These are phyloP conservation scores for Cicer pinnatifidum DNA, from an alignment of 306 rosid genomes.

Conservation along the genomic window DNA sequence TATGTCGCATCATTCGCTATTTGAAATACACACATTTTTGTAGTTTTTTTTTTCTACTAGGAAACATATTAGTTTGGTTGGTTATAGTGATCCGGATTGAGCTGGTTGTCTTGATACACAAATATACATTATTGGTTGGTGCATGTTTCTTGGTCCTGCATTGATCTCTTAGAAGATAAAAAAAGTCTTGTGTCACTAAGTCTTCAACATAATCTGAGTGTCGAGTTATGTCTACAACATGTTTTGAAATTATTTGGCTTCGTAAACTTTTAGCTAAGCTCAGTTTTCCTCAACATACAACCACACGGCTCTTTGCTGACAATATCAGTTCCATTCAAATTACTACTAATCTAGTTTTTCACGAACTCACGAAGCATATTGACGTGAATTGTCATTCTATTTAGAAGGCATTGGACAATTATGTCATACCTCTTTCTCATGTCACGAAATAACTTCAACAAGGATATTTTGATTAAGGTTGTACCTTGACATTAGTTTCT, in stretches of 20 bases:
- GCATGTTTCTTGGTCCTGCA: not conserved
- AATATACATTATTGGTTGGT: not conserved
- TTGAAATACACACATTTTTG: too few species aligned
- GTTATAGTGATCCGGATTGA: not conserved
- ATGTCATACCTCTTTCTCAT: not conserved
- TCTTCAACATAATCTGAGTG: not conserved
- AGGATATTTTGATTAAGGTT: not conserved
- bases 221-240: not conserved
- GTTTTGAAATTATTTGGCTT: not conserved
- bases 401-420: not conserved
- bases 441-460: not conserved
- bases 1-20: not conserved
- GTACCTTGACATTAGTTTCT: not conserved
- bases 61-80: not conserved
- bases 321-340: not conserved
- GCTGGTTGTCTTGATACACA: not conserved
- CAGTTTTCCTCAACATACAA: not conserved
- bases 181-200: not conserved
- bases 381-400: not conserved
- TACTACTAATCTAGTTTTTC: not conserved
- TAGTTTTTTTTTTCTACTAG: too few species aligned
- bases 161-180: not conserved
- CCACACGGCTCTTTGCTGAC: not conserved
- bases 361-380: not conserved
- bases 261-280: not conserved